Evolutionary conservation across 2,329 filamentous ascomycete species (phyloP), one percentile per base, ranked within the genome.

Genomic region (Fusarium albidum): DNA sequence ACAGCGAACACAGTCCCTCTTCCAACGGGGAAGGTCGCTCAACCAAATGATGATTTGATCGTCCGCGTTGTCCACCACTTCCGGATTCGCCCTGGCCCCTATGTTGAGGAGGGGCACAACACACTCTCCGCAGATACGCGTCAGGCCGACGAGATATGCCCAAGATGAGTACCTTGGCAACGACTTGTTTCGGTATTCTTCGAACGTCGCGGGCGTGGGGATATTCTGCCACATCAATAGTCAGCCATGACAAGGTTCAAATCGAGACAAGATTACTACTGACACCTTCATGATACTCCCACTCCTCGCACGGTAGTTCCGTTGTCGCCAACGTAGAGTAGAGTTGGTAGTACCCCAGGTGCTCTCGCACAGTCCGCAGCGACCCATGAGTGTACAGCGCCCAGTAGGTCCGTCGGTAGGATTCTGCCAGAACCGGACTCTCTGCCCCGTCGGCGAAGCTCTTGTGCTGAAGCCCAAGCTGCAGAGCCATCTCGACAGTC

Each of bases 381-480:
- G 58, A 57, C 3, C 58, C 61, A n/a, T 67, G 59, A 6, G 57
- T 26, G 29, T 63, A 67, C 9, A 67, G 31, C 6, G 49, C 64
- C 65, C 63, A 67, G 35, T 67, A 67, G 11, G 65, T 65, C 26
- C 65, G 54, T 34, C 65, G 53, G 18, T 57, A 63, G 6, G 65
- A 67, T 34, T 67, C 65, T 17, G 64, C 63, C 4, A 65, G 25
- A 26, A 66, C 6, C 18, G 40, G 52, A 17, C 50, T 29, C 12
- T 37, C 12, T 25, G 58, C 53, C 5, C 39, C 27, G n/a, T 63
- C 53, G 7, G 61, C 52, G 25, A 55, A 64, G 25, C 34, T 34
- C 27, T 63, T 66, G 33, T 53, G 28, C 29, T 65, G 65, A 6
- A 67, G 55, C 5, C 48, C 56, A 1, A 66, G 35, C 2, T 25